Evolutionary conservation across 345 rosid species (phyloP).

Genomic region (Trapa bicornis): DNA sequence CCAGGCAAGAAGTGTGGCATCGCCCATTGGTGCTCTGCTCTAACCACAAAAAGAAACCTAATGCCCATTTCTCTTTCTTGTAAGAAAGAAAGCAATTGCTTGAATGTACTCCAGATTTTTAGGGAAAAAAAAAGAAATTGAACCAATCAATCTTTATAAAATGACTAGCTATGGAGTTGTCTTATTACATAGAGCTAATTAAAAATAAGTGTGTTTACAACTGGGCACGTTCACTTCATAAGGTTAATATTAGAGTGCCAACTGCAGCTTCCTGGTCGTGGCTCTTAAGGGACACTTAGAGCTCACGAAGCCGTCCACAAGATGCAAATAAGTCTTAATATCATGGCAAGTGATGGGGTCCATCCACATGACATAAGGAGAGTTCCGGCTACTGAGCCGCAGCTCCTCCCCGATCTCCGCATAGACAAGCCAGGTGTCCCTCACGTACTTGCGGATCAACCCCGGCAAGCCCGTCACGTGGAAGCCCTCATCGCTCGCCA

Average conservation of each 20-base stretch:
- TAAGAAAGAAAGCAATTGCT: not conserved
- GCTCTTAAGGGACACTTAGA: constrained; percentile 62
- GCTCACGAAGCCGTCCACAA: constrained; percentile 58
- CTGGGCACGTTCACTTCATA: too few relatives aligned
- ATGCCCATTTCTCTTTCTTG: constrained; percentile 6
- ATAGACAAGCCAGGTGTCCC: constrained; percentile 56
- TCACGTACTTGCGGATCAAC: constrained; percentile 53
- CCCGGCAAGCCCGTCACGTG: constrained; percentile 22
- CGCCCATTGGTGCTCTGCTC: constrained; percentile 4
- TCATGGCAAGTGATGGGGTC: constrained; percentile 81
- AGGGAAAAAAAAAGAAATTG: not conserved
- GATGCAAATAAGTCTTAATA: constrained; percentile 58
- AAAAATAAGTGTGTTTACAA: too few relatives aligned
- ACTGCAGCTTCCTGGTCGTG: constrained; percentile 27
- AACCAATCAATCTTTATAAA: not conserved
- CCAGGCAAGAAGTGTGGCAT: constrained; percentile 9
- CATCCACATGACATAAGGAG: constrained; percentile 37
- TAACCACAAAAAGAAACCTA: constrained; percentile 4
- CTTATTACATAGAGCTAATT: too few relatives aligned
- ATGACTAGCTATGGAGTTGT: too few relatives aligned
- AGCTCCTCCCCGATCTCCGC: constrained; percentile 80
- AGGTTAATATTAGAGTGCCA: too few relatives aligned
- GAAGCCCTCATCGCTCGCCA: constrained; percentile 2
- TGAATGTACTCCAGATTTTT: not conserved
- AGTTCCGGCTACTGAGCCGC: constrained; percentile 50